Base-by-base conservation (phyloP, 352 stramenopile genomes). In the Pythium phragmiticola region DNA sequence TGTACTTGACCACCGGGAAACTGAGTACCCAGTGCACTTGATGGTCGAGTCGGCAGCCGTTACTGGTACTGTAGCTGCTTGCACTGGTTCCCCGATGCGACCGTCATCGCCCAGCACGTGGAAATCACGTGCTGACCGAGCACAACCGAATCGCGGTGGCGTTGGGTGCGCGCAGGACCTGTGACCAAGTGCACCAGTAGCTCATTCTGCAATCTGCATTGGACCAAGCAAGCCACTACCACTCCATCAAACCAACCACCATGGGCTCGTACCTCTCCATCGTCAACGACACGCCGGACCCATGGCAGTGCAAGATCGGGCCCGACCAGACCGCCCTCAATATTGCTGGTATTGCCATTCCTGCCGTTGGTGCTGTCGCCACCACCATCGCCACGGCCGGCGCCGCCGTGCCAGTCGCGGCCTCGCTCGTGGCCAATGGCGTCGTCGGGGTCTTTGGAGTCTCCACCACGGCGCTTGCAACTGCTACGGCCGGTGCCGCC, bases 181-280 rank as follows among this genome's bases (percentile, higher is more conserved):
- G 26, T 30, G 26, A 30, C 26, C 26, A 30, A 5, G 26, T 30
- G 26, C 26, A 30, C 26, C 26, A 30, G 26, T 30, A 30, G 39
- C 39, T 46, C 39, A 46, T 46, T 46, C 39, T 14, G 16, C 39
- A 46, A 46, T 46, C 39, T 6, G 39, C 39, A n/a, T 46, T 12
- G 8, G 17, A 46, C 39, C 39, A 46, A 16, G 39, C 39, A 46
- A 46, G 26, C 26, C 26, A 30, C 26, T 39, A 46, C 39, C 39
- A 8, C 26, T 30, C 26, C 26, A 30, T 30, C 26, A 30, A 30
- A 5, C 39, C 13, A 46, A 7, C 9, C 16, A 9, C 4, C 50
- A 73, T 73, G 65, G 69, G 65, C 62, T 70, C 69, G 13, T 76
- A 60, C 45, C 53, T 76, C 33, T 68, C 69, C 1, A 66, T 76